Evolutionary conservation across 2,329 filamentous ascomycete genomes (phyloP).

Genomic region (Penicillium sp.): DNA sequence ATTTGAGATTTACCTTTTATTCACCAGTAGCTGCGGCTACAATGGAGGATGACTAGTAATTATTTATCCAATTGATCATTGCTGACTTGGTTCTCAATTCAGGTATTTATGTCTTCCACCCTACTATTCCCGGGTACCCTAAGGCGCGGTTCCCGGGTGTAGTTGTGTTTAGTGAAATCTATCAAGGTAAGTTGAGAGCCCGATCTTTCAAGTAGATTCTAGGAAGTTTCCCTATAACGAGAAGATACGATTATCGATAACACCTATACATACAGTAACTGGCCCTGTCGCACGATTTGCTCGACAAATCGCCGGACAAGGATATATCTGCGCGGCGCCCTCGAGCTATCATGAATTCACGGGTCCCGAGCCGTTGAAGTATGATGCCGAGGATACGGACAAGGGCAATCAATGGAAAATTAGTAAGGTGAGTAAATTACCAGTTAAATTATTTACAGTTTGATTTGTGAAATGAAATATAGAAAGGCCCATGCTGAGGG

Average conservation of each 20-base stretch:
- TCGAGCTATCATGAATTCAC: conserved; percentile 91
- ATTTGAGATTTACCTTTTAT: no score
- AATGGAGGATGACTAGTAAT: no score
- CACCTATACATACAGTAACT: conserved; percentile 53
- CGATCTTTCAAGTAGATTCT: no score
- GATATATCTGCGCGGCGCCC: conserved; percentile 84
- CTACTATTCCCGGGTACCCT: conserved; percentile 72
- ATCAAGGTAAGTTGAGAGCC: conserved; percentile 59
- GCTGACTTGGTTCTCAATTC: no score
- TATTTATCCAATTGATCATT: no score
- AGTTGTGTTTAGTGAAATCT: conserved; percentile 85
- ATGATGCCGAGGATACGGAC: conserved; percentile 81
- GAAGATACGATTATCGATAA: no score
- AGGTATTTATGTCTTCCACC: conserved; percentile 88
- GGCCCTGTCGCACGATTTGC: conserved; percentile 83
- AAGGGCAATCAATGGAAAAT: conserved; percentile 80
- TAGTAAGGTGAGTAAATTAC: conserved; percentile 52
- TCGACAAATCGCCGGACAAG: conserved; percentile 81
- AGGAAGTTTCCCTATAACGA: no score
- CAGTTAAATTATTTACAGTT: no score
- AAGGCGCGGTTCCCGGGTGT: conserved; percentile 84
- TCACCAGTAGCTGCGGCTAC: no score
- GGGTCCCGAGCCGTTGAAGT: conserved; percentile 70
- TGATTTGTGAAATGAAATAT: no score
- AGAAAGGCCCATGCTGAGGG: no score